Conservation (phyloP, 139 green algal genomes). For the Chlamydomonas eustigma region DNA sequence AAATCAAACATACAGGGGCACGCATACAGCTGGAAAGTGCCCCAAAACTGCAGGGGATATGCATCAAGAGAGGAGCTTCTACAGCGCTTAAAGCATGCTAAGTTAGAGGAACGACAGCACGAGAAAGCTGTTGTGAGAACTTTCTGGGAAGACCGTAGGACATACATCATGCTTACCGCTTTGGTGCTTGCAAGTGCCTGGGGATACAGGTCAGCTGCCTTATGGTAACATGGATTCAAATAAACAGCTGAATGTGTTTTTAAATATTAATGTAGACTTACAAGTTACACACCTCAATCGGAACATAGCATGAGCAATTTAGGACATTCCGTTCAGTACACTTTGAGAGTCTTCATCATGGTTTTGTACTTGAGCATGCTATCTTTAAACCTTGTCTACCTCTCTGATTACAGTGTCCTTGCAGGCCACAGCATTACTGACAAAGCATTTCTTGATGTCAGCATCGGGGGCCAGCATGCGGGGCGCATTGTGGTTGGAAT, state of each 20-base stretch:
- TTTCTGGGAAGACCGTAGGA: conserved; percentile 7
- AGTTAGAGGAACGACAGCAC: neutral
- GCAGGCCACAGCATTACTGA: neutral
- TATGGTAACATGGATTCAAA: neutral
- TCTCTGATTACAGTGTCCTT: neutral
- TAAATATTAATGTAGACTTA: neutral
- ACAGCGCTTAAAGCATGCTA: neutral
- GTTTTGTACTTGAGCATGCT: neutral
- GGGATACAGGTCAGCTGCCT: neutral
- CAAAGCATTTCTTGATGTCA: conserved; percentile 2
- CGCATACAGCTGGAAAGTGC: too few species aligned
- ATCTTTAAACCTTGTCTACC: neutral
- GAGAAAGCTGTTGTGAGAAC: neutral
- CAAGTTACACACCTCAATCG: neutral
- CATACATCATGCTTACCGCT: neutral
- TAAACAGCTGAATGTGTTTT: neutral
- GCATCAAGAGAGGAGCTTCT: conserved; percentile 11
- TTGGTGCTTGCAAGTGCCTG: neutral
- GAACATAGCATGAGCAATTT: too few species aligned
- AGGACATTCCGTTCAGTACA: too few species aligned
- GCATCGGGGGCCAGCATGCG: conserved; percentile 4
- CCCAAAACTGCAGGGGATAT: too few species aligned
- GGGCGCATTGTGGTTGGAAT: conserved; percentile 10
- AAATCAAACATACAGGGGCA: too few species aligned
- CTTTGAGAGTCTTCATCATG: neutral